Evolutionary conservation across 116 monocot species (phyloP), one percentile per base, ranked within the genome.

Genomic region (Zostera marina): DNA sequence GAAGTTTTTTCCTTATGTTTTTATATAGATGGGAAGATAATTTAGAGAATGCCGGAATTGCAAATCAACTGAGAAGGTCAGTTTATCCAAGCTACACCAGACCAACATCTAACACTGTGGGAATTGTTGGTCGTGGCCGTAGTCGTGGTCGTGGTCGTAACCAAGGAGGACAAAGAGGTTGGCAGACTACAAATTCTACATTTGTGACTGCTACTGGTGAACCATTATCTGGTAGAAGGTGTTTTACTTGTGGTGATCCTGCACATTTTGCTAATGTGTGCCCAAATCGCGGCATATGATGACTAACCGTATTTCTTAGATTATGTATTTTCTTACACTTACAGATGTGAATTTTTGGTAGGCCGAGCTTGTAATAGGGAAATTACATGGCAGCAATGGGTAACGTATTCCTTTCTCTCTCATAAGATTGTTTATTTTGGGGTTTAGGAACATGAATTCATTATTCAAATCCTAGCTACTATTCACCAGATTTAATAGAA

Each of bases 191-290:
- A 39, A 76, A 76, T 54, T 57, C 61, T 4, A 70, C 74, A 59
- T 93, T 93, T 70, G 84, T 93, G 21, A 75, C 81, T 11, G 93
- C 88, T 44, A 93, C 81, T 17, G 93, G 93, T 58, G 93, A 88
- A 44, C 73, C 76, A 32, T 66, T 84, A 21, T 67, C 61, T 22
- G 79, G 73, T 8, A 69, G 77, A 47, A 68, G 74, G 54, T 93
- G 93, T 52, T 93, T 58, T 53, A 49, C 66, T 23, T 93, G 93
- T 61, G 88, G 88, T 15, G 81, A 88, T 73, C 79, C 88, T 11
- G 79, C 88, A 25, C 93, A 93, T 55, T 93, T 88, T 57, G 93
- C 93, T 38, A 93, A 93, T 66, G 71, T 55, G 23, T 93, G 93
- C 56, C 93, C 88, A 1, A 73, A 54, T 60, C 67, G 79, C 25